Conservation (phyloP, 2,329 filamentous ascomycete genomes). For the Monosporascus cannonballus region DNA sequence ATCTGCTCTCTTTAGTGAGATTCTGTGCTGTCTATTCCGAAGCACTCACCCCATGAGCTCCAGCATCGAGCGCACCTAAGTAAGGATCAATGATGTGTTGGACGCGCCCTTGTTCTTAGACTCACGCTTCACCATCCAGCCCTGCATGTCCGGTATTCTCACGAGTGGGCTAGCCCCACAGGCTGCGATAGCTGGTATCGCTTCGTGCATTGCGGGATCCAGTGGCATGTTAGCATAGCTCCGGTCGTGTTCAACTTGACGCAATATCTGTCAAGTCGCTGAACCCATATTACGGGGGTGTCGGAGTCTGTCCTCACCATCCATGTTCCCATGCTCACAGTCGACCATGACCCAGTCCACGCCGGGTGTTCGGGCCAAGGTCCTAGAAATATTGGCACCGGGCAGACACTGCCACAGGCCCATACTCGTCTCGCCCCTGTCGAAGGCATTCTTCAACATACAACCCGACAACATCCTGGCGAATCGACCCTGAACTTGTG, state of each 20-base stretch:
- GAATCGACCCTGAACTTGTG: no score
- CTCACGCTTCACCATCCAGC: slow-evolving; percentile 52
- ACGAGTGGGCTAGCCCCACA: slow-evolving; percentile 50
- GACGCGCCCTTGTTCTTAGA: not conserved
- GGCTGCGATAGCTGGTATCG: slow-evolving; percentile 49
- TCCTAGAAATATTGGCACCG: slow-evolving; percentile 51
- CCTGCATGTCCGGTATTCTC: slow-evolving; percentile 50
- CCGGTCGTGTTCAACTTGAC: not conserved
- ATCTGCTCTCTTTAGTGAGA: slow-evolving; percentile 26
- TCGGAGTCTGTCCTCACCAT: slow-evolving; percentile 28
- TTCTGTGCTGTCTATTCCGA: not conserved
- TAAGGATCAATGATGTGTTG: slow-evolving; percentile 12
- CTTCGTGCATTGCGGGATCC: slow-evolving; percentile 53
- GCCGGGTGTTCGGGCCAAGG: slow-evolving; percentile 53
- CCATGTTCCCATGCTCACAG: slow-evolving; percentile 52
- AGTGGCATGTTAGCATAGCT: slow-evolving; percentile 1
- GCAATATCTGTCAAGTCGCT: not conserved
- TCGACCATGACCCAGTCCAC: slow-evolving; percentile 63
- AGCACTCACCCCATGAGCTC: slow-evolving; percentile 47
- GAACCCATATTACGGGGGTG: not conserved
- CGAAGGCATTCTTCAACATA: slow-evolving; percentile 43
- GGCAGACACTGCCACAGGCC: slow-evolving; percentile 61
- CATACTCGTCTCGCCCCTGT: slow-evolving; percentile 41
- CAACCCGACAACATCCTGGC: slow-evolving; percentile 21
- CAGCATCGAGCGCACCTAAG: slow-evolving; percentile 49